Evolutionary conservation across 83 land plant species (phyloP).

Genomic region (Picea mariana): DNA sequence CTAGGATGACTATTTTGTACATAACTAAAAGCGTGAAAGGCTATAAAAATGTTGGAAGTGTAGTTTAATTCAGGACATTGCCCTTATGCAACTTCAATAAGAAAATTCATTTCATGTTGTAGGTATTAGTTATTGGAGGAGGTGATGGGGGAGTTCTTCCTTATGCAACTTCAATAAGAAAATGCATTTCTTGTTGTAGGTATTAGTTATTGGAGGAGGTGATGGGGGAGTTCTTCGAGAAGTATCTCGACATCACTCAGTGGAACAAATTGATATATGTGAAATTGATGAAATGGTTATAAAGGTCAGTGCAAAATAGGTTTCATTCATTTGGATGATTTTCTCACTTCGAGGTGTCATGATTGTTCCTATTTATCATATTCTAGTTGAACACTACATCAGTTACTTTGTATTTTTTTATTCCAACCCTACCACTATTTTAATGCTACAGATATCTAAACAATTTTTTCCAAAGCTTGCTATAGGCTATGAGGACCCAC

Average conservation of each 20-base stretch:
- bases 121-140: slow-evolving; percentile 96
- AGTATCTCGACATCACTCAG: slow-evolving; percentile 81
- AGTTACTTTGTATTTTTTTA: too few species aligned
- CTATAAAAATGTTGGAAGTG: too few species aligned
- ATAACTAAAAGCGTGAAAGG: too few species aligned
- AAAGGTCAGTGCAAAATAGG: slow-evolving; percentile 56
- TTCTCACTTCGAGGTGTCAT: too few species aligned
- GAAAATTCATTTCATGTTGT: background rate
- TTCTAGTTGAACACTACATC: too few species aligned
- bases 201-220: slow-evolving; percentile 95
- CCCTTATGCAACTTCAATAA: too few species aligned
- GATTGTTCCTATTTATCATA: too few species aligned
- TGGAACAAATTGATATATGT: slow-evolving; percentile 91
- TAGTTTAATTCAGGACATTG: too few species aligned
- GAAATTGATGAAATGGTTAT: slow-evolving; percentile 97
- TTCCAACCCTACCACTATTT: background rate
- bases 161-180: too few species aligned
- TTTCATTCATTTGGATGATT: too few species aligned
- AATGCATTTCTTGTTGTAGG: slow-evolving; percentile 33
- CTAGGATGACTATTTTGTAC: too few species aligned
- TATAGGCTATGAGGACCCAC: slow-evolving; percentile 84
- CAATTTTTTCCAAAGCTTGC: slow-evolving; percentile 78
- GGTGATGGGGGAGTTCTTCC: slow-evolving; percentile 96
- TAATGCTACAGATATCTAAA: slow-evolving; percentile 63
- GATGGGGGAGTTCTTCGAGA: slow-evolving; percentile 97